Evolutionary conservation across 257 asterid genomes (phyloP).

Genomic region (Solanum paucissectum): DNA sequence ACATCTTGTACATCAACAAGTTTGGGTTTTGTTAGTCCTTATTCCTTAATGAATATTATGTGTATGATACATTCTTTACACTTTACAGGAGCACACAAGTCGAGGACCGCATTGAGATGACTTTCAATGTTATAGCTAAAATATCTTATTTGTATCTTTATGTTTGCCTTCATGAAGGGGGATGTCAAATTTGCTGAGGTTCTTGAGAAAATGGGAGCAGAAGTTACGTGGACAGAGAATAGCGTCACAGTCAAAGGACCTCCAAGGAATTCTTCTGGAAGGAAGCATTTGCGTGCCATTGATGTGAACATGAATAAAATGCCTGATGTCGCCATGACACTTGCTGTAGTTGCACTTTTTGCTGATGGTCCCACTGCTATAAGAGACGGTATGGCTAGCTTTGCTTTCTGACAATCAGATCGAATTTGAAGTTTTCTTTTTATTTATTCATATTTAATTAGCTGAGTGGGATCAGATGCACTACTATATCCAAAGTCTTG

Average conservation of each 20-base stretch:
- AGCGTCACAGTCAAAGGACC: slow-evolving; percentile 95
- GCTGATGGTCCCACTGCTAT: slow-evolving; percentile 93
- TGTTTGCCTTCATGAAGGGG: slow-evolving; percentile 37
- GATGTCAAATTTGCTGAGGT: slow-evolving; percentile 89
- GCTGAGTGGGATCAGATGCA: background rate
- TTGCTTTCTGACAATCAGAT: background rate
- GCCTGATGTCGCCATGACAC: slow-evolving; percentile 99
- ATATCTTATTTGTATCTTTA: background rate
- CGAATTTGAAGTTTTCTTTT: background rate
- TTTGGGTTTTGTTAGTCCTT: background rate
- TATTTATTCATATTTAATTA: background rate
- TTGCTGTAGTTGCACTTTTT: slow-evolving; percentile 88
- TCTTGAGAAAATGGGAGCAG: slow-evolving; percentile 90
- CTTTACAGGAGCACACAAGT: background rate
- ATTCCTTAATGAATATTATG: background rate
- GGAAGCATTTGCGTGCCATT: slow-evolving; percentile 72
- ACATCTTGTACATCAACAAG: background rate
- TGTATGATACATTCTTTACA: background rate
- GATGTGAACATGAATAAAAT: slow-evolving; percentile 96
- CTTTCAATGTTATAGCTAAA: background rate
- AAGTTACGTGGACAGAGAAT: slow-evolving; percentile 86
- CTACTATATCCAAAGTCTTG: background rate
- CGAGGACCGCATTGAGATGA: background rate
- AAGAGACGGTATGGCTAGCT: slow-evolving; percentile 60
- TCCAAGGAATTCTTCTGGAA: slow-evolving; percentile 37